Conservation (phyloP, 345 rosid species). For the Hibiscus mutabilis region DNA sequence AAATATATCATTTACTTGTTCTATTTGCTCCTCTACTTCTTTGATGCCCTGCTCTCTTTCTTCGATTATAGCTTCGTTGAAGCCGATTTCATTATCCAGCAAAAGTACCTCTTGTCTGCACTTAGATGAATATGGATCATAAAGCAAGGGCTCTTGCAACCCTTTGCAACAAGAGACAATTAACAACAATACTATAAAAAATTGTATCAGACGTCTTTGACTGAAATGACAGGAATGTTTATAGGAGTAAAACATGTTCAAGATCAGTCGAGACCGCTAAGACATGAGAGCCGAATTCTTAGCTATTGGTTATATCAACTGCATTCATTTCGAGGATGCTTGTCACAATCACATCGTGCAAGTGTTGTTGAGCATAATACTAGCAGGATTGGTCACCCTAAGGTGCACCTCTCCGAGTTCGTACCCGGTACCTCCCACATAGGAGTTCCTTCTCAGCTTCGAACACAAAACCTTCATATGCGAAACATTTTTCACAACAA, state of each 20-base stretch:
- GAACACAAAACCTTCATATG: no score
- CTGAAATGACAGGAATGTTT: background rate
- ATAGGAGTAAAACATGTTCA: background rate
- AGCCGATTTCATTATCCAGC: slow-evolving; percentile 55
- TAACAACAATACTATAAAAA: background rate
- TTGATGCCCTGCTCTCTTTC: slow-evolving; percentile 62
- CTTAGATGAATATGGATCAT: background rate
- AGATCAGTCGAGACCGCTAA: background rate
- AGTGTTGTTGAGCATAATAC: no score
- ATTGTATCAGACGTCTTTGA: background rate
- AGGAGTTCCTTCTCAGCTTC: no score
- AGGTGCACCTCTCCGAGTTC: no score
- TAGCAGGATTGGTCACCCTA: no score
- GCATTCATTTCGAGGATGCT: background rate
- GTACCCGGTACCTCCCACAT: no score
- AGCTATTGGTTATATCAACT: background rate
- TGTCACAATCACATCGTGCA: no score
- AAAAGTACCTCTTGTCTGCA: slow-evolving; percentile 49
- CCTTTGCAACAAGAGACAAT: slow-evolving; percentile 5
- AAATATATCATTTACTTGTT: slow-evolving; percentile 58
- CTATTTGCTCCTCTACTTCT: slow-evolving; percentile 58
- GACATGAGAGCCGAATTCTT: background rate
- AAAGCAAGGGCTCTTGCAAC: background rate
- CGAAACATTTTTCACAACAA: no score
- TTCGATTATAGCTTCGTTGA: slow-evolving; percentile 66